Evolutionary conservation across 352 stramenopile species (phyloP), one percentile per base, ranked within the genome.

Genomic region (Pythium phragmiticola): DNA sequence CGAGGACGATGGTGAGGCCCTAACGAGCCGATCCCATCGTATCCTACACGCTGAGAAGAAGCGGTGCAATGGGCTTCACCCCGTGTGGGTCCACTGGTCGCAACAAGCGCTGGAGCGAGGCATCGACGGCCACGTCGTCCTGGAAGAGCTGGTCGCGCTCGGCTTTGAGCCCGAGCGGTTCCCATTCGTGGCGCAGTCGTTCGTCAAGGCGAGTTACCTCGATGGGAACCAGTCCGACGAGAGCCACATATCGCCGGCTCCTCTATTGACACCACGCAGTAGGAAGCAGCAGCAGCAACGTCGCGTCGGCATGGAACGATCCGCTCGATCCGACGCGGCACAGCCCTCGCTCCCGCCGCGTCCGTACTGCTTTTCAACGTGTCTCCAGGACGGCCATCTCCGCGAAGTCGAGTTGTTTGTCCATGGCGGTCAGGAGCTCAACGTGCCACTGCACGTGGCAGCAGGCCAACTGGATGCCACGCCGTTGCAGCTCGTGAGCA

Each of bases 381-480:
- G 74, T 26, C 71, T 89, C 11, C 74, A 80, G 28, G 67, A 85
- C 34, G 76, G 75, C 7, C 57, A 75, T 2, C 26, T 77, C n/a
- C 26, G 43, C 3, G 76, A 87, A 19, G 66, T 86, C 3, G 77
- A 92, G 60, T 65, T 92, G 13, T 92, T 92, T 58, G 77, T 92
- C 13, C 73, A 70, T 57, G 76, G 67, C 17, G 83, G 83, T 0
- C 83, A 90, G 68, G 80, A 92, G 19, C 73, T 88, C 13, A 77
- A 90, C 45, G 63, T 65, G 9, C 39, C 65, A 11, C 69, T 78
- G 21, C 12, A 77, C 14, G 77, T 87, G 58, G 12, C 55, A 0
- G 57, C 71, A n/a, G 43, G 16, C 4, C 73, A 77, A 19, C 46
- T 80, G 11, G 65, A 65, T 30, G 65, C 73, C 57, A 77, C 74